Conservation (phyloP, 495 filamentous ascomycete genomes). For the Penicillium pancosmium region DNA sequence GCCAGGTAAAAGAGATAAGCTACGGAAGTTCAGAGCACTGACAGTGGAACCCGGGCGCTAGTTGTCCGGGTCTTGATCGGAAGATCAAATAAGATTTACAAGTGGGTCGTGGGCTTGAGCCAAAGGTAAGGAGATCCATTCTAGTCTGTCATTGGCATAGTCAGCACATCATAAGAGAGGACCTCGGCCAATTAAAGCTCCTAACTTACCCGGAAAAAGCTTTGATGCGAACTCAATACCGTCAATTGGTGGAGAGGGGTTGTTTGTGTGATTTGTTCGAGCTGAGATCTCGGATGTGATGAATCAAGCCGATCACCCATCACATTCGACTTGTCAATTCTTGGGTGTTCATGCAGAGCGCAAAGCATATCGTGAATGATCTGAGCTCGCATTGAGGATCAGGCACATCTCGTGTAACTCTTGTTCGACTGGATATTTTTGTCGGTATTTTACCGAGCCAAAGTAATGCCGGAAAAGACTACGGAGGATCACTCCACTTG, state of each 20-base stretch:
- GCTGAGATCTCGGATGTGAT: neutral
- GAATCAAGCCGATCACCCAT: neutral
- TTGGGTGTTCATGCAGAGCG: neutral
- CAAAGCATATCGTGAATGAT: conserved; percentile 1
- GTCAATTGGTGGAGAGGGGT: neutral
- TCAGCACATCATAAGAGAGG: neutral
- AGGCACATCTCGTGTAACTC: neutral
- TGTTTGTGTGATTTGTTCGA: neutral
- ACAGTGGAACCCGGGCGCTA: neutral
- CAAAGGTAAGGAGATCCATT: neutral
- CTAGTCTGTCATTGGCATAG: neutral
- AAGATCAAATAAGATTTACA: conserved; percentile 1
- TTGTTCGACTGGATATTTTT: too few relatives aligned
- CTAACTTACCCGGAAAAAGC: neutral
- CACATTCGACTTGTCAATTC: neutral
- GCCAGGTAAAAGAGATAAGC: neutral
- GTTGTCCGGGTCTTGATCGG: neutral
- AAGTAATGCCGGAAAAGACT: too few relatives aligned
- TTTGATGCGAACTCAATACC: neutral
- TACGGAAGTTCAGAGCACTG: neutral
- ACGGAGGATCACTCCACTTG: too few relatives aligned
- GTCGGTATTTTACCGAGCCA: too few relatives aligned
- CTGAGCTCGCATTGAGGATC: neutral
- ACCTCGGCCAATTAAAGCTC: neutral
- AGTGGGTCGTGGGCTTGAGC: neutral